These are phyloP conservation scores for Yamadazyma taylorii DNA, from an alignment of 1,139 yeast species.

Conservation along the genomic window DNA sequence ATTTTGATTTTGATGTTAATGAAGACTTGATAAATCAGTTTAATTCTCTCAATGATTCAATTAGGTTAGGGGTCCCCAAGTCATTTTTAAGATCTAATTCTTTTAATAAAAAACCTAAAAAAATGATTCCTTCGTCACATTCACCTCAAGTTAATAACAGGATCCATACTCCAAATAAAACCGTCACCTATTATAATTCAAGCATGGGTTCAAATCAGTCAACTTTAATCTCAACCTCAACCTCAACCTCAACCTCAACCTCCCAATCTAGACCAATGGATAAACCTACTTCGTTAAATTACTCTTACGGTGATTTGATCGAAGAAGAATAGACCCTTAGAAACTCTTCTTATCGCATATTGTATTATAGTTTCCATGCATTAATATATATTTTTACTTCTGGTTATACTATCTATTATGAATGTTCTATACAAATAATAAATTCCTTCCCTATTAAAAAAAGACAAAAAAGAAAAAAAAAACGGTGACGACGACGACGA, in stretches of 20 bases:
- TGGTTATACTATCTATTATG: no score
- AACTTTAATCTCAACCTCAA: no score
- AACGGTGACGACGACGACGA: no score
- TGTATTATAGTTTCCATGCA: constrained; percentile 1
- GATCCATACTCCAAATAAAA: constrained; percentile 50
- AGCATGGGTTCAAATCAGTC: no score
- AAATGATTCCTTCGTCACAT: constrained; percentile 19
- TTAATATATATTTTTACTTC: no score
- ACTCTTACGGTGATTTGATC: neutral
- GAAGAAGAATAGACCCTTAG: constrained; percentile 1
- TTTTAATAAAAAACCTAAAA: constrained; percentile 38
- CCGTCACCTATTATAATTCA: constrained; percentile 53
- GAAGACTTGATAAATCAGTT: constrained; percentile 16
- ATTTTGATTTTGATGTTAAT: constrained; percentile 48
- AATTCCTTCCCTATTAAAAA: no score
- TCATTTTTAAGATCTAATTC: constrained; percentile 32
- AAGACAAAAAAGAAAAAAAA: no score
- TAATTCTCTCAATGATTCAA: constrained; percentile 14
- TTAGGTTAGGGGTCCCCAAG: constrained; percentile 9
- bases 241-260: neutral
- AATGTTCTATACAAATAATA: no score
- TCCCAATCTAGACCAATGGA: neutral
- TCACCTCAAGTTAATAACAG: constrained; percentile 30
- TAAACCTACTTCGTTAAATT: neutral
- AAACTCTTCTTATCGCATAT: no score